A percentile compares a stretch with the other conserved stretches of the same genome.
phyloP scores from a whole-genome alignment of 208 protist genomes.

The Crithidia thermophila region DNA sequence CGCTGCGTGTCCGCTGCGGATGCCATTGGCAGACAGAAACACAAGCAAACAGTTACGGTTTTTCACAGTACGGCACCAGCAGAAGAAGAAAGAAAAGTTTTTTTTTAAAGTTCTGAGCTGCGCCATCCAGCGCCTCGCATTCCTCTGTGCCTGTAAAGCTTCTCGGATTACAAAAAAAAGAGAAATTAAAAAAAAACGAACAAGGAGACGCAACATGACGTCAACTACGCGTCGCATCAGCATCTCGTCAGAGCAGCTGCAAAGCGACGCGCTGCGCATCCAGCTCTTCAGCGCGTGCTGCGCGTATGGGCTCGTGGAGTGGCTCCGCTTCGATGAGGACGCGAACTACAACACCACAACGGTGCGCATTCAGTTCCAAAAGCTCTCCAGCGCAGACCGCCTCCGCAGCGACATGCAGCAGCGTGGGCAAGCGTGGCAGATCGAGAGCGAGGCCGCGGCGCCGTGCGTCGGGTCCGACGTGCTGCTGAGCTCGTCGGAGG shows the following conservation, averaged over 20 bases:
- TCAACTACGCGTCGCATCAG: slow-evolving; percentile 46
- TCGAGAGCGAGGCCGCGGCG: slow-evolving; percentile 42
- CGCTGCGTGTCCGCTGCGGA: too few relatives aligned
- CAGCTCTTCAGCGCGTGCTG: slow-evolving; percentile 70
- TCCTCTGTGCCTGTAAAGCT: too few relatives aligned
- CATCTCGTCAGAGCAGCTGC: slow-evolving; percentile 52
- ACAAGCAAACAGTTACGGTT: too few relatives aligned
- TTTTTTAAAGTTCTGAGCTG: too few relatives aligned
- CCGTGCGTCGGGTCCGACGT: slow-evolving; percentile 49
- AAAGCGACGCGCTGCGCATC: slow-evolving; percentile 40
- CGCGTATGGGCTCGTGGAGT: slow-evolving; percentile 70
- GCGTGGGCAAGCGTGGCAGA: slow-evolving; percentile 42
- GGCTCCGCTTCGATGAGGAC: slow-evolving; percentile 50
- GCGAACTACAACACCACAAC: slow-evolving; percentile 54
- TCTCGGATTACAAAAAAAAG: too few relatives aligned
- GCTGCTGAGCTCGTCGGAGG: slow-evolving; percentile 45
- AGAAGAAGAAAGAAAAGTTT: too few relatives aligned
- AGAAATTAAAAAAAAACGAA: too few relatives aligned
- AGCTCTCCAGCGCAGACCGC: slow-evolving; percentile 61
- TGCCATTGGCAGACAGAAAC: too few relatives aligned
- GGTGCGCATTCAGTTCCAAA: slow-evolving; percentile 73
- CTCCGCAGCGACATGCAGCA: slow-evolving; percentile 49
- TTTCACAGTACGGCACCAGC: too few relatives aligned
- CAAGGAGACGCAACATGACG: too few relatives aligned
- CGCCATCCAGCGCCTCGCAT: too few relatives aligned